These are phyloP conservation scores for Vitis rupestris DNA, from an alignment of 164 flowering plant genomes.

Conservation along the genomic window DNA sequence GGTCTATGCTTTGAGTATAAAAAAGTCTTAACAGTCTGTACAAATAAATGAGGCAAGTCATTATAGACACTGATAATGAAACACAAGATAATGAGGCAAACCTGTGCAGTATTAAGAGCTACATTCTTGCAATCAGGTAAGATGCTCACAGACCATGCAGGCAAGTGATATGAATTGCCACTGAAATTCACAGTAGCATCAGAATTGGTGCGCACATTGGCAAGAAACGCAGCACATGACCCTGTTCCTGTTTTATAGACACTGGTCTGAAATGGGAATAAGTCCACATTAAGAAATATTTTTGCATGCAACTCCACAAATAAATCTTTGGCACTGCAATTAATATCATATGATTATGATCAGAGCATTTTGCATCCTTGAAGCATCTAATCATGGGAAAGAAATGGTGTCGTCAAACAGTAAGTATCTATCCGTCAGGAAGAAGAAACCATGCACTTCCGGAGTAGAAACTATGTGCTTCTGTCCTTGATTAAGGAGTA, in stretches of 20 bases:
- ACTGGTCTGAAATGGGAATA: slow-evolving; percentile 55
- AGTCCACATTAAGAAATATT: too few species aligned
- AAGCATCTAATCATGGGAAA: too few species aligned
- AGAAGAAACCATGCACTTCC: too few species aligned
- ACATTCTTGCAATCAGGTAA: slow-evolving; percentile 98
- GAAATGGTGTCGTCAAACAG: too few species aligned
- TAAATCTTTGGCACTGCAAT: too few species aligned
- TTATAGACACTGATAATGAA: neutral
- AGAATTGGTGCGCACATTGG: slow-evolving; percentile 65
- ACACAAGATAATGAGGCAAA: slow-evolving; percentile 24
- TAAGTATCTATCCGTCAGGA: too few species aligned
- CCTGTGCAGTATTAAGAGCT: slow-evolving; percentile 90
- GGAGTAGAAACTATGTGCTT: too few species aligned
- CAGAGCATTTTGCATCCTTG: too few species aligned
- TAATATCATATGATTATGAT: too few species aligned
- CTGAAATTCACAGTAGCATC: slow-evolving; percentile 80
- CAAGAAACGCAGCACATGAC: slow-evolving; percentile 88
- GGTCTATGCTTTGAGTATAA: neutral
- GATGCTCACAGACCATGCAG: slow-evolving; percentile 99
- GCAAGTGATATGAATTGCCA: slow-evolving; percentile 77
- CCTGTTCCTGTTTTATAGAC: slow-evolving; percentile 77
- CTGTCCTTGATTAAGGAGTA: neutral
- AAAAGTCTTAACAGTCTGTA: neutral
- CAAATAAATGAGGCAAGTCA: neutral
- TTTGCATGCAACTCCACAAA: too few species aligned